These are phyloP conservation scores for Mediolabrus comicus DNA, from an alignment of 108 stramenopile genomes.

Conservation along the genomic window DNA sequence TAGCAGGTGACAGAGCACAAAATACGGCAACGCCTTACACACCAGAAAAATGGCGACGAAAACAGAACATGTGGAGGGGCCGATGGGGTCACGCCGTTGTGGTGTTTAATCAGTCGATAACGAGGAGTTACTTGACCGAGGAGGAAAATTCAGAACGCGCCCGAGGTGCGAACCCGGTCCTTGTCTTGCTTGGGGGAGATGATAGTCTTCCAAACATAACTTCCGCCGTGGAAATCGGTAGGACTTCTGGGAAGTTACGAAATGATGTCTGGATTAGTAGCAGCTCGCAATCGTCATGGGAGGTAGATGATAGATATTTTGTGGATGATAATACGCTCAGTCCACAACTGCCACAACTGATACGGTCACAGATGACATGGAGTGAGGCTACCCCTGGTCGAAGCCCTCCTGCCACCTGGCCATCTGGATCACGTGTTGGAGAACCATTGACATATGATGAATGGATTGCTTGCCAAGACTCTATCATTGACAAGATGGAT, in stretches of 20 bases:
- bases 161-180: conserved; percentile 11
- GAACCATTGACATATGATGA: conserved; percentile 61
- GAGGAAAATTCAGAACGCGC: conserved; percentile 40
- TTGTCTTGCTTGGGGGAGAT: conserved; percentile 56
- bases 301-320: conserved; percentile 36
- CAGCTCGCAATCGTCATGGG: conserved; percentile 31
- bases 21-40: conserved; percentile 51
- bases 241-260: conserved; percentile 37
- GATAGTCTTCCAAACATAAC: conserved; percentile 38
- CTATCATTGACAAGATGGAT: conserved; percentile 30
- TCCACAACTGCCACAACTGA: conserved; percentile 28
- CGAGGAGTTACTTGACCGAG: conserved; percentile 40
- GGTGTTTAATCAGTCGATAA: conserved; percentile 36
- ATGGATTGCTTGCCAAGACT: conserved; percentile 75
- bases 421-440: conserved; percentile 1
- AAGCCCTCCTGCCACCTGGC: conserved; percentile 39
- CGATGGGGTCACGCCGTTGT: conserved; percentile 52
- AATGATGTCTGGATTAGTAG: conserved; percentile 53
- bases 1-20: conserved; percentile 45
- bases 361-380: conserved; percentile 50
- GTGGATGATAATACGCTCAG: conserved; percentile 6
- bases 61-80: conserved; percentile 46
- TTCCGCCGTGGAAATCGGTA: conserved; percentile 3
- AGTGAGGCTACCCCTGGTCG: conserved; percentile 34
- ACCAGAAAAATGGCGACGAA: conserved; percentile 42